Conservation (phyloP, 164 flowering plant genomes). For the Berberis thunbergii region DNA sequence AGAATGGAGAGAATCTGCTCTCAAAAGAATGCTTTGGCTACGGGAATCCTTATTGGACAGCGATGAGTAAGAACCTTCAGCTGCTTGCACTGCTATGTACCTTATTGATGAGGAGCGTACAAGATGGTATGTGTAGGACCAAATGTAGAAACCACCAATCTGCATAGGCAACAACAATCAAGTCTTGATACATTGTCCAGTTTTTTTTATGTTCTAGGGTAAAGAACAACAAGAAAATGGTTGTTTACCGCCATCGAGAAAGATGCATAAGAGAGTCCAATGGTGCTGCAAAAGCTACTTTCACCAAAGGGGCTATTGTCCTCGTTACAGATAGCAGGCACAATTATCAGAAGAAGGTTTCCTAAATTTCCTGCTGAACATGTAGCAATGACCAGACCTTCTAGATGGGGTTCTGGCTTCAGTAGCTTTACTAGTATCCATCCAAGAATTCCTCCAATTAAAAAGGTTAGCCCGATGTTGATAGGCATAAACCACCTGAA, state of each 20-base stretch:
- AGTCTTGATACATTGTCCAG: background rate
- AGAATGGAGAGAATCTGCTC: constrained; percentile 7
- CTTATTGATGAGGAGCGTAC: constrained; percentile 32
- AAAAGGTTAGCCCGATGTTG: constrained; percentile 63
- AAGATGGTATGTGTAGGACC: constrained; percentile 78
- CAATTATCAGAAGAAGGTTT: constrained; percentile 61
- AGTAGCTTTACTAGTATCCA: constrained; percentile 72
- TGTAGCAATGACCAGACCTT: constrained; percentile 68
- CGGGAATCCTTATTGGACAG: constrained; percentile 38
- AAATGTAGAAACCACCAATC: constrained; percentile 89
- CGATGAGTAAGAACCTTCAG: constrained; percentile 14
- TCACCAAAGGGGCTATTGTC: constrained; percentile 71
- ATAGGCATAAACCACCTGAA: constrained; percentile 98
- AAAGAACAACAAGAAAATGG: background rate
- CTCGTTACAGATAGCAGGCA: constrained; percentile 78
- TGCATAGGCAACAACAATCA: constrained; percentile 19
- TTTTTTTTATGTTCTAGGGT: background rate
- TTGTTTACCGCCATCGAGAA: constrained; percentile 90
- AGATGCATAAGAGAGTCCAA: constrained; percentile 79
- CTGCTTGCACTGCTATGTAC: constrained; percentile 24
- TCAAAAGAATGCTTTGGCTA: constrained; percentile 29
- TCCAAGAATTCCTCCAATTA: constrained; percentile 72
- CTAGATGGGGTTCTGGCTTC: constrained; percentile 57
- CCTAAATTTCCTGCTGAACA: constrained; percentile 95
- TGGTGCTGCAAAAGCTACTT: constrained; percentile 27